Conservation (phyloP, 2,329 filamentous ascomycete species). For the Hyphodiscus sp. region DNA sequence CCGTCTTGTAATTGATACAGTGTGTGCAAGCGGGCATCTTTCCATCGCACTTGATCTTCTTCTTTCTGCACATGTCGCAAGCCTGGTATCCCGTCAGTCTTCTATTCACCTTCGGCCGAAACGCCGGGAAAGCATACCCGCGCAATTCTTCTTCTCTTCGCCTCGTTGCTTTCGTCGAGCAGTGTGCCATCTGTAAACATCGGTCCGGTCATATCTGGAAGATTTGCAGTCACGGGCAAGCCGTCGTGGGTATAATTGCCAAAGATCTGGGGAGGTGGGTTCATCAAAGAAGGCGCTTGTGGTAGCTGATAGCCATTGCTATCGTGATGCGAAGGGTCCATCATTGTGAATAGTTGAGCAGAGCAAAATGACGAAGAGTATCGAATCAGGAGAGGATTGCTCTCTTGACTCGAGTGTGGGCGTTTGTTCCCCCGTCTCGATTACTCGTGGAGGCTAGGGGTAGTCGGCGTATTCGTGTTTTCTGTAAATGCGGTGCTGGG, state of each 20-base stretch:
- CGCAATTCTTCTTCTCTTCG: slow-evolving; percentile 57
- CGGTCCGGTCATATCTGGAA: slow-evolving; percentile 51
- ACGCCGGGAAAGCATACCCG: slow-evolving; percentile 43
- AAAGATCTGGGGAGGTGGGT: slow-evolving; percentile 65
- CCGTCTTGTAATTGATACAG: slow-evolving; percentile 96
- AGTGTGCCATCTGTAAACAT: slow-evolving; percentile 53
- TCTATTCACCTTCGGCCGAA: slow-evolving; percentile 11
- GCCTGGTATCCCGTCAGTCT: slow-evolving; percentile 35
- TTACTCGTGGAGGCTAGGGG: not conserved
- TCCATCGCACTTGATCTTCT: slow-evolving; percentile 97
- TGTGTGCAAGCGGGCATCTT: slow-evolving; percentile 93
- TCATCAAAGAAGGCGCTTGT: slow-evolving; percentile 54
- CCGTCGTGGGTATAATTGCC: slow-evolving; percentile 55
- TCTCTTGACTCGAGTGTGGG: not conserved
- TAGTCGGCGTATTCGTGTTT: no score
- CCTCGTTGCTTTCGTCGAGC: slow-evolving; percentile 65
- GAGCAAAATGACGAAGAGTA: not conserved
- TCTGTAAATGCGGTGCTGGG: no score
- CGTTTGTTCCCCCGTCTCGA: not conserved
- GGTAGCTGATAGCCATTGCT: slow-evolving; percentile 39
- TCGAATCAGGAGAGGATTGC: not conserved
- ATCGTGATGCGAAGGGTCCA: slow-evolving; percentile 9
- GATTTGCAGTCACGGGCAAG: slow-evolving; percentile 49
- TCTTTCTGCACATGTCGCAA: slow-evolving; percentile 77
- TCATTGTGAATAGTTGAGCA: slow-evolving; percentile 14